Base-by-base conservation (phyloP, 768 basidiomycete genomes). In the Scleroderma bovista region DNA sequence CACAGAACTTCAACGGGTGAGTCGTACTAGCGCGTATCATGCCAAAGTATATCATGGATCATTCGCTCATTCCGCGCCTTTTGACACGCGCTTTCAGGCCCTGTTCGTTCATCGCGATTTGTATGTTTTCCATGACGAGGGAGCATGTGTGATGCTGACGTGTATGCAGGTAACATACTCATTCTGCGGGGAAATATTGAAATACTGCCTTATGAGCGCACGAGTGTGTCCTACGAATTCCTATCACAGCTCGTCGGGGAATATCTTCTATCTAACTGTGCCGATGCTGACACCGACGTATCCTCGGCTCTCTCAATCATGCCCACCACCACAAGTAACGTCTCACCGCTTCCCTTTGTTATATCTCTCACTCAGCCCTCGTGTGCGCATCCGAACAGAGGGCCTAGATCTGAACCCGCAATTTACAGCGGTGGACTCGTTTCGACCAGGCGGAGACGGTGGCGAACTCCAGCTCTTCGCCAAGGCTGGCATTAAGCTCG, bases 31-130 rank as follows among this genome's bases (percentile, higher is more conserved):
- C 41, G 23, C 34, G 50, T 7, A 11, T 12, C 9, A 15, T 9
- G n/a, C n/a, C 36, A 39, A 44, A 42, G 48, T 11, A 20, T 20
- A 15, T 6, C 11, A 24, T 23, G 15, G 10, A 5, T 24, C n/a
- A 26, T 20, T 29, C 9, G 40, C 40, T 42, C 22, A 42, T 22
- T 9, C 40, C 22, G 40, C 15, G 11, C 37, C 13, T 23, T 16
- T 20, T 47, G 20, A 19, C 20, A 16, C 31, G 16, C n/a, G 13
- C 2, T 8, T 32, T 7, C 61, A 93, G 92, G 9, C 91, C 92
- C 9, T 94, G 92, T 61, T 92, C 89, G 0, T 88, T 94, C 56
- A 90, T 94, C 58, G 92, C 91, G 23, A 87, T 93, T 51, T 93
- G 89, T 88, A 60, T 57, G 78, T 63, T 3, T 12, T 23, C 17